Base-by-base conservation (phyloP, 2,329 filamentous ascomycete species). In the Cercospora sojina region DNA sequence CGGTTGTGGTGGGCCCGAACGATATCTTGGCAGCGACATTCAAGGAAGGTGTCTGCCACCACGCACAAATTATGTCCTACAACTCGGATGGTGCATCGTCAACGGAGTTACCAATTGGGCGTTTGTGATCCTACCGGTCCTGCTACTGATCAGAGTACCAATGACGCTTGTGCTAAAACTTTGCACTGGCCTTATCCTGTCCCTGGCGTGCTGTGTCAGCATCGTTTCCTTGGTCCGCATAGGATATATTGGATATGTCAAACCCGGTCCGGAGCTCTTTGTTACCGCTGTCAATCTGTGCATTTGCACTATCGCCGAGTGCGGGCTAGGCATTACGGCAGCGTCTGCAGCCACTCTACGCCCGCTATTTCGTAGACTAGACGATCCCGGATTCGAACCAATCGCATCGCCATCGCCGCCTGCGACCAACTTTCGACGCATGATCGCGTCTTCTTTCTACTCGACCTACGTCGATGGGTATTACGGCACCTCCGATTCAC, bases 141-240 rank as follows among this genome's bases (percentile, higher is more conserved):
- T 78, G 35, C 68, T 82, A 25, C 72, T 83, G 55, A 78, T 76
- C 71, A 77, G 78, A 20, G 74, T 80, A 9, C 76, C 80, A 55
- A 79, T 83, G 71, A 79, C 79, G 25, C 68, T 68, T 16, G 74
- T 75, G 12, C 77, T 80, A 55, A 83, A 82, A 67, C 49, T 79
- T 18, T 80, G 79, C 0, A 78, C 82, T 0, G 73, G 75, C 13
- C 64, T 79, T 5, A 75, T 83, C 59, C 75, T 83, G 51, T 73
- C 76, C 1, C 73, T 83, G 10, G 81, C 78, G 10, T 69, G 65
- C 35, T 43, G 70, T n/a, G 71, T 70, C 18, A 72, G 72, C 38
- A 66, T 72, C 13, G 68, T 73, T 23, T 71, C 72, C 20, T 51
- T 74, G 51, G 67, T 75, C 3, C 71, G 74, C 12, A 66, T 75